Evolutionary conservation across 139 green algal species (phyloP), one percentile per base, ranked within the genome.

Genomic region (Auxenochlorella pyrenoidosa): DNA sequence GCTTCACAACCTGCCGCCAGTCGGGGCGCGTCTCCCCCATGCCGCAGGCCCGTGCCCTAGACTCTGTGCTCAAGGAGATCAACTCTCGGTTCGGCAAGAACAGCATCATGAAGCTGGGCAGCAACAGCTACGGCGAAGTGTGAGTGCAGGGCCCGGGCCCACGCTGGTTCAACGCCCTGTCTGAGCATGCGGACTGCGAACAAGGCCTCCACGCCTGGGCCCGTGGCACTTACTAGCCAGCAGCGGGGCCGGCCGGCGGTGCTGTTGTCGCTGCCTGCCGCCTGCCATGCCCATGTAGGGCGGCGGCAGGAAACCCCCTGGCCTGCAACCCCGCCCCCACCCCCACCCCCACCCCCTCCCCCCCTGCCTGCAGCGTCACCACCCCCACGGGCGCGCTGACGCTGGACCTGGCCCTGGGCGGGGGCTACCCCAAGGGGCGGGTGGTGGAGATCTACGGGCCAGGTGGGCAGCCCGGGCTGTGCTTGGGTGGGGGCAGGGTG

Each of bases 361-460:
- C 36, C 32, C 72, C 79, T 40, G 18, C 44, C 30, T 90, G 86
- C 79, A 97, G 93, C 8, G 87, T 93, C 38, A 95, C 84, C 40
- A 95, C 94, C 32, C 90, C 96, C n/a, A 94, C 75, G 44, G 96
- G 97, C 54, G 94, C 94, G 66, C 88, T 99, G 16, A 96, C 94
- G 0, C 90, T 99, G 16, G 97, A 99, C 86, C 83, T 94, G 30
- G 96, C 96, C 0, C 88, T 98, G 28, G 96, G 96, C 0, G 96
- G 94, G 18, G 97, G 95, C 51, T 96, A 94, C 76, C 96, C 96
- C 21, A 94, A 91, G 68, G 97, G 96, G 5, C 88, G 96, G 32
- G 95, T 99, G 43, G 91, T 99, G 12, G 96, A 99, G 93, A 95
- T 97, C 26, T 86, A 86, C n/a, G 82, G 82, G 1, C 80, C 80